phyloP scores from a whole-genome alignment of 345 rosid genomes.

The Syzygium jambos region DNA sequence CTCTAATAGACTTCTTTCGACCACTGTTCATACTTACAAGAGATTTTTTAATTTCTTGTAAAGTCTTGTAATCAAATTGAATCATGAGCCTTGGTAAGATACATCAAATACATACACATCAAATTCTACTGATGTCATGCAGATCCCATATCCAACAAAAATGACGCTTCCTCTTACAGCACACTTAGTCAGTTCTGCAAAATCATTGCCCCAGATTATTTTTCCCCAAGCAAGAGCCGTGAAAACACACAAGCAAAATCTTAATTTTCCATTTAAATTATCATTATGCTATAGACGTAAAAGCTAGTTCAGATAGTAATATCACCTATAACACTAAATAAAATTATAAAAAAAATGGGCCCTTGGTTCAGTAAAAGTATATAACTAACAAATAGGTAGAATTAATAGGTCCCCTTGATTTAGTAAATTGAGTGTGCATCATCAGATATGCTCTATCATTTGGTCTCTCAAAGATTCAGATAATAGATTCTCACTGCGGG shows the following conservation, averaged over 20 bases:
- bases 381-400: background rate
- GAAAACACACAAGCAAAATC: background rate
- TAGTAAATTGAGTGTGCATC: background rate
- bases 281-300: background rate
- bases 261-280: background rate
- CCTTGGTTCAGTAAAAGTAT: background rate
- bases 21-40: background rate
- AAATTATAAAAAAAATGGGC: background rate
- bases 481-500: background rate
- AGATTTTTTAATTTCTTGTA: background rate
- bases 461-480: background rate
- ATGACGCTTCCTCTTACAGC: background rate
- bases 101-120: background rate
- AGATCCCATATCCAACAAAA: background rate
- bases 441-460: background rate
- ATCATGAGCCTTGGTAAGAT: background rate
- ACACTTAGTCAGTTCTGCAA: background rate
- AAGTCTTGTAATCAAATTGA: background rate
- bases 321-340: background rate
- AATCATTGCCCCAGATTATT: background rate
- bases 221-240: background rate
- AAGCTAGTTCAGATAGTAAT: background rate
- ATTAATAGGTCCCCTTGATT: background rate
- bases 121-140: background rate
- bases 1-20: background rate